Conservation (phyloP, 305 asterid genomes). For the Petunia hybrid region DNA sequence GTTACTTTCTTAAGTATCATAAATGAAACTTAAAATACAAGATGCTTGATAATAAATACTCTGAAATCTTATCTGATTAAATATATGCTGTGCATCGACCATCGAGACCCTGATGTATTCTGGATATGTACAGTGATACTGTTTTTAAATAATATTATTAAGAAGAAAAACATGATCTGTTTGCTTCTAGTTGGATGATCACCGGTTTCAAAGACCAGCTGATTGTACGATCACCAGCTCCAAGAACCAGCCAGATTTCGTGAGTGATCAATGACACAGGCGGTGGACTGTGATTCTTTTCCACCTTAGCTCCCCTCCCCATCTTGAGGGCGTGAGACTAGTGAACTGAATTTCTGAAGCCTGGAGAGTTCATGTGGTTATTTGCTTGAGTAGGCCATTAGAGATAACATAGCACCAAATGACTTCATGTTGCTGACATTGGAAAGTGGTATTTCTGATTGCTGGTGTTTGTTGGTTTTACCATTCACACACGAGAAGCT, state of each 20-base stretch:
- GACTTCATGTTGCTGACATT: not conserved
- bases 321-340: not conserved
- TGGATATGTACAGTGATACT: not conserved
- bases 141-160: not conserved
- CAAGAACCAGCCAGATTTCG: not conserved
- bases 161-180: not conserved
- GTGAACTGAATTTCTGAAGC: not conserved
- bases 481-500: not conserved
- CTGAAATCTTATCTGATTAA: not conserved
- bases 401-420: not conserved
- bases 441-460: not conserved
- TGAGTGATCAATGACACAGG: not conserved
- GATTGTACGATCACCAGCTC: no score
- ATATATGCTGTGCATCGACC: not conserved
- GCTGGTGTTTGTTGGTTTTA: not conserved
- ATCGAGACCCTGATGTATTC: not conserved
- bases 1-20: not conserved
- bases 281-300: not conserved
- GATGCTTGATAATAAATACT: not conserved
- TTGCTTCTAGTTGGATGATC: not conserved
- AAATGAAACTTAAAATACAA: not conserved
- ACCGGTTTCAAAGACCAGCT: not conserved
- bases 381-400: not conserved
- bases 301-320: not conserved
- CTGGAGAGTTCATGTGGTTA: conserved; percentile 4